phyloP scores from a whole-genome alignment of 73 alveolate genomes.

The Paramecium bursaria region DNA sequence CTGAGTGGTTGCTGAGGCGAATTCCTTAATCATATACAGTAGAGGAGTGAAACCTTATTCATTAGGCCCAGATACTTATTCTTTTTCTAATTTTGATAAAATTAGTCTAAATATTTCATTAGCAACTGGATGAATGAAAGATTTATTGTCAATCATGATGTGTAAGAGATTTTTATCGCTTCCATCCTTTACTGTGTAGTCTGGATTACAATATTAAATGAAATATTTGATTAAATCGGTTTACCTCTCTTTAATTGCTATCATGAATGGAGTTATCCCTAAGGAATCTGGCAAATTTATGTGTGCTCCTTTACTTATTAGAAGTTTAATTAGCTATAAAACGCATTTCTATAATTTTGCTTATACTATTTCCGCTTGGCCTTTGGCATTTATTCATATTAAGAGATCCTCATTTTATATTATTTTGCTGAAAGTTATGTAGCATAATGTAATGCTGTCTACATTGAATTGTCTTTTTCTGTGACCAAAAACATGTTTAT shows the following conservation, averaged over 20 bases:
- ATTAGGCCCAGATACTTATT: not conserved
- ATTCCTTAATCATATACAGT: conserved; percentile 1
- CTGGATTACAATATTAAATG: not conserved
- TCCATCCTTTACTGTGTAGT: not conserved
- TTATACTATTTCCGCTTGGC: conserved; percentile 66
- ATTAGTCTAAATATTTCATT: not conserved
- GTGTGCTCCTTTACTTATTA: conserved; percentile 80
- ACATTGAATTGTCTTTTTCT: conserved; percentile 87
- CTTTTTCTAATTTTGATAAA: not conserved
- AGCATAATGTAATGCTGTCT: conserved; percentile 89
- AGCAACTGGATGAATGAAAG: not conserved
- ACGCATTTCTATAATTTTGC: conserved; percentile 71
- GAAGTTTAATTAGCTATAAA: conserved; percentile 65
- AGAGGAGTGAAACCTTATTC: conserved; percentile 44
- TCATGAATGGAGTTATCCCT: conserved; percentile 78
- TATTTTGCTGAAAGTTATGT: conserved; percentile 69
- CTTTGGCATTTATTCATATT: conserved; percentile 37
- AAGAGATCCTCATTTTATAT: conserved; percentile 22
- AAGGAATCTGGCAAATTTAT: conserved; percentile 78
- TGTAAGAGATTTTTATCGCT: conserved; percentile 28
- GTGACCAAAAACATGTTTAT: conserved; percentile 92
- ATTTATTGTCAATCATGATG: not conserved
- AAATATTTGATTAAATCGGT: not conserved
- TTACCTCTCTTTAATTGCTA: conserved; percentile 7
- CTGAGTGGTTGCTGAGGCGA: not conserved